phyloP scores from a whole-genome alignment of 78 protist genomes.

The Cavenderia fasciculata region DNA sequence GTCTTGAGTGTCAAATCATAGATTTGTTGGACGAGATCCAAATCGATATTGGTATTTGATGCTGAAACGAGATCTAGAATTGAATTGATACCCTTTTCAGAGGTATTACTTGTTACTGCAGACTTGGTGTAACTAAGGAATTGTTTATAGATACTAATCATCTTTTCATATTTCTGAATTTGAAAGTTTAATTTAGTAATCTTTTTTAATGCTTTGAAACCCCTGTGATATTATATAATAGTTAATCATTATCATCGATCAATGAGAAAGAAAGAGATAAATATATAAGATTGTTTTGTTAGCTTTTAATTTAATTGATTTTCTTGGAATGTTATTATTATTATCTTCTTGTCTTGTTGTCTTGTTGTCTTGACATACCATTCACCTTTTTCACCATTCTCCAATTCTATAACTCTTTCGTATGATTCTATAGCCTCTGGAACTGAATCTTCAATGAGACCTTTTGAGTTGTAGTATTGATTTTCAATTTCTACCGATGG shows the following conservation, averaged over 20 bases:
- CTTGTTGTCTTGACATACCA: no score
- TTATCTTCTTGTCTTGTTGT: no score
- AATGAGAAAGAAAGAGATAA: not conserved
- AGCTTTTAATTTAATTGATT: not conserved
- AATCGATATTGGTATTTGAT: slow-evolving; percentile 28
- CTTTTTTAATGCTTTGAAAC: slow-evolving; percentile 85
- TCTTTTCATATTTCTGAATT: slow-evolving; percentile 32
- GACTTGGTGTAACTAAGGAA: slow-evolving; percentile 79
- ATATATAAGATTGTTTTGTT: not conserved
- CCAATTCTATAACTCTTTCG: slow-evolving; percentile 78
- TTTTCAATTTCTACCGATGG: slow-evolving; percentile 80
- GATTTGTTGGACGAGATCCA: slow-evolving; percentile 60
- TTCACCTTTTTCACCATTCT: slow-evolving; percentile 78
- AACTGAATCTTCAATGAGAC: slow-evolving; percentile 75
- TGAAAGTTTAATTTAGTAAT: slow-evolving; percentile 67
- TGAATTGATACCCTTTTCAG: slow-evolving; percentile 82
- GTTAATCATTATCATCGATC: not conserved
- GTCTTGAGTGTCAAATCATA: slow-evolving; percentile 72
- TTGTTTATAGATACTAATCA: slow-evolving; percentile 50
- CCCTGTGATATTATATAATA: slow-evolving; percentile 55
- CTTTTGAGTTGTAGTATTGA: slow-evolving; percentile 83
- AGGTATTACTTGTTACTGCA: slow-evolving; percentile 70
- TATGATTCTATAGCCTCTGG: slow-evolving; percentile 72
- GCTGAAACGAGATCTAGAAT: slow-evolving; percentile 71
- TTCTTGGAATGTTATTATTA: not conserved